Base-by-base conservation (phyloP, 2,329 filamentous ascomycete genomes). In the Pseudogymnoascus sp. region DNA sequence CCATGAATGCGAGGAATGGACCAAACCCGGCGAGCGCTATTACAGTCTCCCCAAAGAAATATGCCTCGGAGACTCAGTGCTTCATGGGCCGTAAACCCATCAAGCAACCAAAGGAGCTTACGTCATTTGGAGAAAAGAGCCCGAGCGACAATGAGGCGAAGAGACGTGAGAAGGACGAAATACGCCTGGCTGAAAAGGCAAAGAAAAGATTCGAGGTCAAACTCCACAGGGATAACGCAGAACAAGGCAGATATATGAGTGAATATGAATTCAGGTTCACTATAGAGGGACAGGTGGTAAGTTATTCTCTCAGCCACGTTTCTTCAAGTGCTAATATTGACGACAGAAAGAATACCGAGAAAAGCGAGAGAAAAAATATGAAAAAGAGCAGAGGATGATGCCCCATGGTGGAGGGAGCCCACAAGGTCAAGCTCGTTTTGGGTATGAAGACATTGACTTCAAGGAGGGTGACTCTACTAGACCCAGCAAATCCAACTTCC, bases 141-240 rank as follows among this genome's bases (percentile, higher is more conserved):
- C n/a, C 7, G 28, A 31, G 28, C 28, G 49, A 56, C 5, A 56
- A 5, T 21, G 49, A 36, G 3, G 11, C 49, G 9, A 56, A n/a
- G n/a, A 56, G 14, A 9, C 49, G 28, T 5, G 49, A 56, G 9
- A 56, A 56, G 9, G 49, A 56, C 2, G 49, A 56, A 31, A 18
- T 31, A 8, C 46, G 46, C 5, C 9, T 53, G 25, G 25, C 5
- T 12, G 28, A 56, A 36, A 56, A 56, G 16, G 49, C 49, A 18
- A 56, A 18, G 28, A 56, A 56, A n/a, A 9, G 49, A 36, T 56
- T 56, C 11, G 49, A 56, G 49, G 49, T 21, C 28, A 56, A 56
- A 21, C 49, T 56, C 16, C 49, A 34, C 5, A 21, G 28, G 16
- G 49, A 56, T 4, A 34, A 36, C 3, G 28, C 11, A 16, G 49